Evolutionary conservation across 139 green algal genomes (phyloP), one percentile per base, ranked within the genome.

Genomic region (Penium margaritaceum): DNA sequence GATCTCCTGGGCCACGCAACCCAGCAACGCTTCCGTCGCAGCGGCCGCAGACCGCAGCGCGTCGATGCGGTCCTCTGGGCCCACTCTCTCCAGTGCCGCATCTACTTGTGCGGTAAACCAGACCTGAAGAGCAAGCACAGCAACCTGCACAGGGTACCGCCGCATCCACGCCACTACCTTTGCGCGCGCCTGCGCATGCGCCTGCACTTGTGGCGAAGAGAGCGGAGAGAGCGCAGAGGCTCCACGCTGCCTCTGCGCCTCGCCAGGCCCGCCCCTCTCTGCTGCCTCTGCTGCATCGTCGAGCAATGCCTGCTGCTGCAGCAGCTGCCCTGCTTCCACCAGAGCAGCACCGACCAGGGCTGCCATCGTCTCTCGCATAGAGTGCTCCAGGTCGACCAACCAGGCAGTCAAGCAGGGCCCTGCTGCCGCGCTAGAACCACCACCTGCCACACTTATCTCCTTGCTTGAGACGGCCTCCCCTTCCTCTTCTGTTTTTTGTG

Each of bases 101-200:
- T n/a, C 33, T 55, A 60, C 27, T 3, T 36, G 34, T 9, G 1
- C 33, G 1, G 70, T 77, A 63, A 63, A 77, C 0, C 34, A 30
- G 27, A 76, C 35, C 63, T 77, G 70, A 6, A 76, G 55, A 27
- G 70, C 55, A 17, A 77, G 58, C 60, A 77, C 29, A 32, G 55
- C 58, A 2, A 76, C 62, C 58, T 77, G 70, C 34, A 72, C 19
- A 19, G 58, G 70, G 35, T 63, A 76, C n/a, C 17, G n/a, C 5
- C 27, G 5, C 24, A 51, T 32, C 70, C 58, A 77, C n/a, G 30
- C 58, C 6, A 77, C 9, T 15, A 74, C 67, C 47, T 24, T 24
- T 54, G 35, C n/a, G n/a, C n/a, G n/a, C n/a, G n/a, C n/a, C n/a
- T n/a, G n/a, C n/a, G n/a, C n/a, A n/a, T n/a, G n/a, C n/a, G n/a